Evolutionary conservation across 805 yeast species (phyloP).

Genomic region (Candida boidinii): DNA sequence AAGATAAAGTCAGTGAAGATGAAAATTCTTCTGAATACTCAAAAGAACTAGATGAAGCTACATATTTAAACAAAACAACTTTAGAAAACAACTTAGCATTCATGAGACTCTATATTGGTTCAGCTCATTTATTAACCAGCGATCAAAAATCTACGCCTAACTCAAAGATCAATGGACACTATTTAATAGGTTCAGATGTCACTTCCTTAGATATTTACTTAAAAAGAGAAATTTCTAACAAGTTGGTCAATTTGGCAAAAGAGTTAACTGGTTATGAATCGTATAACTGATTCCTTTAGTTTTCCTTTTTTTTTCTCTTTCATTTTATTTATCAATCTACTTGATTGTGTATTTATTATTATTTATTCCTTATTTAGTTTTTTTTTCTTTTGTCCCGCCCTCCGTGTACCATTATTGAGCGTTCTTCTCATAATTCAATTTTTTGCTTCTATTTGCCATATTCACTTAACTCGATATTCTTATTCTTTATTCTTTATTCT

Average conservation of each 20-base stretch:
- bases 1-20: conserved; percentile 4
- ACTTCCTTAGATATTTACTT: conserved; percentile 17
- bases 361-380: no score
- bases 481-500: no score
- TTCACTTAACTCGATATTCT: no score
- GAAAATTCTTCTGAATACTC: conserved; percentile 4
- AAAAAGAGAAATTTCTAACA: conserved; percentile 22
- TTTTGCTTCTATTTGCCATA: no score
- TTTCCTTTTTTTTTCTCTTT: background rate
- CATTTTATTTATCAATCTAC: no score
- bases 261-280: conserved; percentile 19
- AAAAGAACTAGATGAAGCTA: conserved; percentile 7
- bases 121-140: background rate
- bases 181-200: conserved; percentile 13
- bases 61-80: conserved; percentile 7
- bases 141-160: background rate
- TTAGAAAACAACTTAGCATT: conserved; percentile 15
- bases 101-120: conserved; percentile 17
- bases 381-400: no score
- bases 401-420: no score
- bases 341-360: no score
- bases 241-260: conserved; percentile 18
- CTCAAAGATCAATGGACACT: conserved; percentile 3
- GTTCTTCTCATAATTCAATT: no score
- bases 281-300: background rate